Conservation (phyloP, 306 rosid genomes). For the Comarum palustre region DNA sequence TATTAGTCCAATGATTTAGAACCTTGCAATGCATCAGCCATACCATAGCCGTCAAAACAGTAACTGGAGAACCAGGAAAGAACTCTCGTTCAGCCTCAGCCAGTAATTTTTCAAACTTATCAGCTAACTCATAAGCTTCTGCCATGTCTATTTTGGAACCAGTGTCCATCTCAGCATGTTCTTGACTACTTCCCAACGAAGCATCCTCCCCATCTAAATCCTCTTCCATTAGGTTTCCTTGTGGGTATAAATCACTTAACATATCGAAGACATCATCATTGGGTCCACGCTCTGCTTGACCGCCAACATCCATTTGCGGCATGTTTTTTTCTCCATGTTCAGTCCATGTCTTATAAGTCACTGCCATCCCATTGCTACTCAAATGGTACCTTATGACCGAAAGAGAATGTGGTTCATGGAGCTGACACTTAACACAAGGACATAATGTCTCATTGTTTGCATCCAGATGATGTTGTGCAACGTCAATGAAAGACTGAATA, state of each 20-base stretch:
- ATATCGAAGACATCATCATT: background rate
- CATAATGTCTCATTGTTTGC: background rate
- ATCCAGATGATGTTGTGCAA: background rate
- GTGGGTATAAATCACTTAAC: background rate
- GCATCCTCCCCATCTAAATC: background rate
- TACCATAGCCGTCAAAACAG: too few species aligned
- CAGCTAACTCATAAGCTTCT: too few species aligned
- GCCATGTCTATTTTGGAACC: too few species aligned
- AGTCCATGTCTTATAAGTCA: background rate
- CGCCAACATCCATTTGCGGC: background rate
- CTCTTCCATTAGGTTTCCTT: background rate
- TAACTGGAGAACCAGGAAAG: too few species aligned
- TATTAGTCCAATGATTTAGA: too few species aligned
- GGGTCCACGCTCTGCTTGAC: background rate
- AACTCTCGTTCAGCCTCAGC: too few species aligned
- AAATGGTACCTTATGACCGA: background rate
- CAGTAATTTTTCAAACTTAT: too few species aligned
- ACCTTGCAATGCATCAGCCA: too few species aligned
- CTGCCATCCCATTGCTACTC: background rate
- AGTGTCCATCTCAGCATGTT: too few species aligned
- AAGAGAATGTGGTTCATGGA: background rate
- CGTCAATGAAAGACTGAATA: background rate
- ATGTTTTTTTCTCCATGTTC: background rate
- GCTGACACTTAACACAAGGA: background rate
- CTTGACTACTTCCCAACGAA: too few species aligned